phyloP scores from a whole-genome alignment of 2,329 filamentous ascomycete species.

The Cladophialophora immunda region DNA sequence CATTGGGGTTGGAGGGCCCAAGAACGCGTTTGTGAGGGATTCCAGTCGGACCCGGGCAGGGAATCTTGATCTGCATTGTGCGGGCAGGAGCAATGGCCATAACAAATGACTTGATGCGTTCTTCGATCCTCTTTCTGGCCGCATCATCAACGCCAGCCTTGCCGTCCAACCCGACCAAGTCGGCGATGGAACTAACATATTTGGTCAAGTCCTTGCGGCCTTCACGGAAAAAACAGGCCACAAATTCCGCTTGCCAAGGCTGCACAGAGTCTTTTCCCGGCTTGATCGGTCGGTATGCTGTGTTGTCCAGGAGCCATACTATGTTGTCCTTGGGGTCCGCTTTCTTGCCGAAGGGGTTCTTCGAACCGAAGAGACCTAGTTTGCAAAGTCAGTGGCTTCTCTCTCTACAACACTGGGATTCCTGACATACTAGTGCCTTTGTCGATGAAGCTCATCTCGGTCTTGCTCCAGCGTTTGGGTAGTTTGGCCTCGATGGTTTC shows the following conservation, averaged over 20 bases:
- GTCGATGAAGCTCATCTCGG: conserved; percentile 40
- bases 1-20: conserved; percentile 75
- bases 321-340: conserved; percentile 72
- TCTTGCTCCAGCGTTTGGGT: conserved; percentile 39
- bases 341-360: conserved; percentile 67
- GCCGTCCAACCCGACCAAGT: conserved; percentile 72
- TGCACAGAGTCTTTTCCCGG: conserved; percentile 44
- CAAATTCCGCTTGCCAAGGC: conserved; percentile 81
- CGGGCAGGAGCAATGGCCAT: conserved; percentile 77
- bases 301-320: conserved; percentile 92
- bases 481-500: conserved; percentile 38
- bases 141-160: conserved; percentile 56
- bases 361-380: conserved; percentile 45
- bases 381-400: conserved; percentile 13
- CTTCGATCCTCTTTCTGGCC: conserved; percentile 71
- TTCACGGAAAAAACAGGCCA: conserved; percentile 81
- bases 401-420: not conserved
- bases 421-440: conserved; percentile 38
- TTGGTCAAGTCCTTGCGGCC: conserved; percentile 73
- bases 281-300: conserved; percentile 69
- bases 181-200: conserved; percentile 74
- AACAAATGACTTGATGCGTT: conserved; percentile 71
- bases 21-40: conserved; percentile 60
- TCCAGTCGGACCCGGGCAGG: conserved; percentile 54
- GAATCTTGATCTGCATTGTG: conserved; percentile 71